phyloP scores from a whole-genome alignment of 345 rosid species.

The Rhodamnia rubescens region DNA sequence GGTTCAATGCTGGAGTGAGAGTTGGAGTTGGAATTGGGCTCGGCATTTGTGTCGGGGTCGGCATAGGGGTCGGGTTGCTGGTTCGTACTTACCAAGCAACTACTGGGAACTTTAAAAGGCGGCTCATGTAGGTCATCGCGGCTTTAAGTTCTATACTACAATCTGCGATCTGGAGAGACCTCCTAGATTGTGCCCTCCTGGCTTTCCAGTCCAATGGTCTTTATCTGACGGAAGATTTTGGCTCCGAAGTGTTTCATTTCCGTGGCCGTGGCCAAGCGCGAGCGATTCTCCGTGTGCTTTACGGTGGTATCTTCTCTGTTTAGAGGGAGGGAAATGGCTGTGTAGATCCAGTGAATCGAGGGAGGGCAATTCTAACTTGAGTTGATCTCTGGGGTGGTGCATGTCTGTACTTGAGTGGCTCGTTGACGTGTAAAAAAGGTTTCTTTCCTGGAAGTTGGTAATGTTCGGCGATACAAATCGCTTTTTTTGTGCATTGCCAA shows the following conservation, averaged over 20 bases:
- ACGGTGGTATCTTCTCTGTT: neutral
- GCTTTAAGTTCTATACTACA: neutral
- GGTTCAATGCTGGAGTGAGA: conserved; percentile 95
- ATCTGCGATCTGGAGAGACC: neutral
- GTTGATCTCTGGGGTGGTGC: neutral
- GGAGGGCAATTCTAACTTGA: neutral
- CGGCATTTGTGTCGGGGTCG: conserved; percentile 79
- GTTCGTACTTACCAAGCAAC: conserved; percentile 76
- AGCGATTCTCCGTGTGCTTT: neutral
- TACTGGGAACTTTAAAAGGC: conserved; percentile 62
- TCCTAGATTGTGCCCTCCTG: neutral
- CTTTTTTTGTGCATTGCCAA: neutral
- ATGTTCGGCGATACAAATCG: neutral
- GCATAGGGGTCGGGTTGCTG: conserved; percentile 86
- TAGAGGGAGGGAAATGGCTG: neutral
- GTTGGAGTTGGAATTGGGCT: conserved; percentile 98
- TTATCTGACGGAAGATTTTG: conserved; percentile 29
- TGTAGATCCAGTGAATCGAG: neutral
- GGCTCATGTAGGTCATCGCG: conserved; percentile 28
- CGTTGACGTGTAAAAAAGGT: neutral
- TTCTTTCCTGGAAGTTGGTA: neutral
- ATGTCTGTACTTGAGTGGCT: neutral
- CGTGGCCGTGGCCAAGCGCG: conserved; percentile 13
- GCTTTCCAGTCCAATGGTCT: neutral
- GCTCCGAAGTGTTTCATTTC: conserved; percentile 10